Evolutionary conservation across 2,329 filamentous ascomycete species (phyloP).

Genomic region (Paracorniculantispora psalliotae): DNA sequence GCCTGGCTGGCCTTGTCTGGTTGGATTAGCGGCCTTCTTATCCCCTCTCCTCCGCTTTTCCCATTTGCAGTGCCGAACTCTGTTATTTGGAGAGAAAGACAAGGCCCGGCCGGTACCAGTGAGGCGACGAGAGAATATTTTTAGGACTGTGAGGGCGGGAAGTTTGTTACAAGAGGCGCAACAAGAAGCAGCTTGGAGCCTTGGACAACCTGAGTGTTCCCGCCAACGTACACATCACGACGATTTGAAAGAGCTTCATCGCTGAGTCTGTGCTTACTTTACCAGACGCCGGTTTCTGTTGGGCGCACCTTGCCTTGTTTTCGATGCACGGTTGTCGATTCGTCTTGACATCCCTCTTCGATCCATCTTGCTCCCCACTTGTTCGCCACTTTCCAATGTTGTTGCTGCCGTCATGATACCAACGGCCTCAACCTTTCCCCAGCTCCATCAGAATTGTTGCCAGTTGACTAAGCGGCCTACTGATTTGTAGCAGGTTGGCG

Average conservation of each 20-base stretch:
- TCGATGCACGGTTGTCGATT: conserved; percentile 6
- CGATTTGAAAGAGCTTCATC: too few relatives aligned
- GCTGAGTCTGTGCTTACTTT: background rate
- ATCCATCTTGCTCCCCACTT: conserved; percentile 3
- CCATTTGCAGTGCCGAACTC: background rate
- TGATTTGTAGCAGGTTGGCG: too few relatives aligned
- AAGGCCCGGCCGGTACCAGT: background rate
- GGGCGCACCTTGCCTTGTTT: background rate
- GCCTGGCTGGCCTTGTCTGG: background rate
- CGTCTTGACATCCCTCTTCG: conserved; percentile 4
- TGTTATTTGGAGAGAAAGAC: background rate
- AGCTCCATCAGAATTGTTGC: too few relatives aligned
- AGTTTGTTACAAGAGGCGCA: too few relatives aligned
- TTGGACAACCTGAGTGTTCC: too few relatives aligned
- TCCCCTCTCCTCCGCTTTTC: background rate
- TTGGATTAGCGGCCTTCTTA: conserved; percentile 1
- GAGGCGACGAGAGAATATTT: background rate
- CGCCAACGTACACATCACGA: too few relatives aligned
- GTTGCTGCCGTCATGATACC: background rate
- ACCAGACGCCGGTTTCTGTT: background rate
- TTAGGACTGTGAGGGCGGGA: too few relatives aligned
- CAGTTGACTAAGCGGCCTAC: too few relatives aligned
- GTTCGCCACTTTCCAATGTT: background rate
- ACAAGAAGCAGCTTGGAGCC: background rate
- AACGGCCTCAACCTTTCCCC: too few relatives aligned